Conservation (phyloP, 1,139 yeast genomes). For the Magnusiomyces fungicola region DNA sequence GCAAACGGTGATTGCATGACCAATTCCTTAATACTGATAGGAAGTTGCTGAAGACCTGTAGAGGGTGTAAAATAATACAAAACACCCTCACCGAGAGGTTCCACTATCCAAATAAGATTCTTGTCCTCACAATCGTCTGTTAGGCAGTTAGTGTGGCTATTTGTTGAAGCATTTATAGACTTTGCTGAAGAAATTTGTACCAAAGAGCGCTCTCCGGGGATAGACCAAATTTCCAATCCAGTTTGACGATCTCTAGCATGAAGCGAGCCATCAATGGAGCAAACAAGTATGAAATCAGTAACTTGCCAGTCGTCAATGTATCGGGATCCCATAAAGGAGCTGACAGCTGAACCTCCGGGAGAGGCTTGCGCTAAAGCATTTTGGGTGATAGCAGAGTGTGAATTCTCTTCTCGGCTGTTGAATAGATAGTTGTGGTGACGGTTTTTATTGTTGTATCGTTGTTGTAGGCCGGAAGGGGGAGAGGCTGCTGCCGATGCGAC, state of each 20-base stretch:
- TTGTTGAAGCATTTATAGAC: constrained; percentile 11
- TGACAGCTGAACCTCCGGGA: background rate
- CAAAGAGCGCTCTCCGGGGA: constrained; percentile 41
- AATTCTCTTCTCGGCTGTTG: no score
- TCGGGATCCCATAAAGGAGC: constrained; percentile 13
- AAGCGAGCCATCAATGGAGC: constrained; percentile 83
- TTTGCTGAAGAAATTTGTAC: constrained; percentile 26
- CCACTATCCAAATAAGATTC: constrained; percentile 68
- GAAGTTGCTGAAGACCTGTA: constrained; percentile 71
- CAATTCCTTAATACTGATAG: constrained; percentile 71
- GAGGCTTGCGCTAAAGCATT: background rate
- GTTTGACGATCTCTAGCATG: constrained; percentile 74
- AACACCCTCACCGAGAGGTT: constrained; percentile 81
- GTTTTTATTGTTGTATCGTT: no score
- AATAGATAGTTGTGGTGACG: background rate
- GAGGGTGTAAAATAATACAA: constrained; percentile 79
- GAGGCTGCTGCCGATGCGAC: no score
- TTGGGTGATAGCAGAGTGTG: background rate
- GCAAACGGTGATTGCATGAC: constrained; percentile 71
- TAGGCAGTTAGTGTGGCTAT: background rate
- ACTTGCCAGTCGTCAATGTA: constrained; percentile 48
- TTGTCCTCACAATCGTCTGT: constrained; percentile 26
- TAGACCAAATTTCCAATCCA: constrained; percentile 75
- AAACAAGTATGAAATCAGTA: constrained; percentile 56
- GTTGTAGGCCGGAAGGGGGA: no score